Evolutionary conservation across 1,284 basidiomycete species (phyloP).

Genomic region (Fomitopsis pinicola): DNA sequence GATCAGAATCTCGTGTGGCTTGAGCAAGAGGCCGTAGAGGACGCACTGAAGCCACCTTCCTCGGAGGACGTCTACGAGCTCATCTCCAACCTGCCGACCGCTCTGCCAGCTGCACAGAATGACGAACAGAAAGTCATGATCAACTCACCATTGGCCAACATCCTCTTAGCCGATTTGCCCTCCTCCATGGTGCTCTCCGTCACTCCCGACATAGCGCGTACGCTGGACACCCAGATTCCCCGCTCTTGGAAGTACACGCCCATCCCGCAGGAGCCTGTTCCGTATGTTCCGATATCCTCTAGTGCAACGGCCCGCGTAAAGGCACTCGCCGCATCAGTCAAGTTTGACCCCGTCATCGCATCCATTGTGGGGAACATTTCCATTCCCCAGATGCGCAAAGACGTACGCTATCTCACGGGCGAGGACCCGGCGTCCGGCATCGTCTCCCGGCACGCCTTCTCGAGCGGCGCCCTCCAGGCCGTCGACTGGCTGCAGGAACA

Average conservation of each 20-base stretch:
- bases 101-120: conserved; percentile 12
- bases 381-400: conserved; percentile 55
- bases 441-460: conserved; percentile 75
- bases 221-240: conserved; percentile 50
- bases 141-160: conserved; percentile 16
- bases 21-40: conserved; percentile 49
- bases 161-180: conserved; percentile 36
- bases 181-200: conserved; percentile 46
- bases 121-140: conserved; percentile 26
- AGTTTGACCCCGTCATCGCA: conserved; percentile 58
- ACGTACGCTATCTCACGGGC: conserved; percentile 79
- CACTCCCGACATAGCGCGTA: conserved; percentile 28
- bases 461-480: conserved; percentile 61
- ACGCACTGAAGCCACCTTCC: conserved; percentile 15
- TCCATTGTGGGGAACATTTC: conserved; percentile 62
- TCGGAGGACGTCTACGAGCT: conserved; percentile 30
- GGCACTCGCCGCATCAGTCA: conserved; percentile 42
- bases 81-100: conserved; percentile 16
- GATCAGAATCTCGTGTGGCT: conserved; percentile 54
- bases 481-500: conserved; percentile 71
- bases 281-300: conserved; percentile 49
- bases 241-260: conserved; percentile 57
- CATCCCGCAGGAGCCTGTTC: conserved; percentile 42
- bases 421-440: conserved; percentile 68
- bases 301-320: conserved; percentile 46